Conservation (phyloP, 192 early-diverging fungal genomes). For the Diversispora eburnea region DNA sequence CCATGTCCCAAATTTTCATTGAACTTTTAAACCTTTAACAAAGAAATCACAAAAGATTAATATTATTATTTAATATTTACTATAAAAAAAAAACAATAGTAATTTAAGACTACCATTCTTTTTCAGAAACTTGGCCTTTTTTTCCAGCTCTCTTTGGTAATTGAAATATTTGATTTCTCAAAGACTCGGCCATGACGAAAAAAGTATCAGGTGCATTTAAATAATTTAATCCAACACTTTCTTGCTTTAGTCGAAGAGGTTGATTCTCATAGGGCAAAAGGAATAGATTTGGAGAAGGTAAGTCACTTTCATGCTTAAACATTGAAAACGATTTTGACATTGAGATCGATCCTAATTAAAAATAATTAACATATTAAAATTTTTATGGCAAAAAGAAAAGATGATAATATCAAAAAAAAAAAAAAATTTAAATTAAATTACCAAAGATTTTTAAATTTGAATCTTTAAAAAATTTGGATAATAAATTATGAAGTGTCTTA, state of each 20-base stretch:
- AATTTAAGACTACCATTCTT: conserved; percentile 36
- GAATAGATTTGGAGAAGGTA: conserved; percentile 32
- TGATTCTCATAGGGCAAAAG: conserved; percentile 31
- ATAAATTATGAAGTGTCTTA: background rate
- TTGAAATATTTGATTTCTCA: conserved; percentile 41
- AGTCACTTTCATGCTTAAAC: conserved; percentile 8
- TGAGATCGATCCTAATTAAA: conserved; percentile 30
- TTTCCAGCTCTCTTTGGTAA: conserved; percentile 36
- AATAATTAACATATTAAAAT: background rate
- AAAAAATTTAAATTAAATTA: background rate
- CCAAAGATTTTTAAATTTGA: conserved; percentile 38
- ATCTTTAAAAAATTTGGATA: conserved; percentile 29
- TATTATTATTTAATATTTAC: background rate
- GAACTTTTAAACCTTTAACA: conserved; percentile 36
- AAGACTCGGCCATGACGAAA: conserved; percentile 21
- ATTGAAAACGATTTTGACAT: conserved; percentile 30
- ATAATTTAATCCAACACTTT: conserved; percentile 22
- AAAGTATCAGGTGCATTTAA: conserved; percentile 28
- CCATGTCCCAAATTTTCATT: conserved; percentile 38
- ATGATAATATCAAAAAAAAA: background rate
- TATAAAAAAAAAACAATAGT: background rate
- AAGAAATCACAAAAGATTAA: background rate
- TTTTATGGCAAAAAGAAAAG: background rate
- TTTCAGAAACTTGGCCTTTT: conserved; percentile 44
- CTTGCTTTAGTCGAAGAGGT: background rate